Conservation (phyloP, 768 basidiomycete species). For the Lentinula guzmanii region DNA sequence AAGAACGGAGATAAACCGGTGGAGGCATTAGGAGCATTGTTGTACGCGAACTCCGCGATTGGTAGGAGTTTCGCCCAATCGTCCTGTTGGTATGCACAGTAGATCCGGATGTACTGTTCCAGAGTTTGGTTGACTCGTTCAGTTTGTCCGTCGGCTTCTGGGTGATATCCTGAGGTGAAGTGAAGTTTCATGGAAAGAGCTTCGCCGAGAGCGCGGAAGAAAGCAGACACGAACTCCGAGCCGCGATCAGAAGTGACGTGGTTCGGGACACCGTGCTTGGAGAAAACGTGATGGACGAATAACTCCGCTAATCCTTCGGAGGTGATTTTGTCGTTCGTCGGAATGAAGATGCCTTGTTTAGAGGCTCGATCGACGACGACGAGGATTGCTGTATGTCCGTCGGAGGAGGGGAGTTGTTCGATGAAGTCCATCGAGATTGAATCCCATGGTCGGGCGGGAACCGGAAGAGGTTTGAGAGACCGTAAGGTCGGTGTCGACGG, state of each 20-base stretch:
- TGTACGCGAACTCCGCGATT: slow-evolving; percentile 22
- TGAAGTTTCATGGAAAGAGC: background rate
- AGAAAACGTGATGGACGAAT: slow-evolving; percentile 13
- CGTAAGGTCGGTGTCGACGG: too few relatives aligned
- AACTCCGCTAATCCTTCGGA: slow-evolving; percentile 8
- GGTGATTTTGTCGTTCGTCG: slow-evolving; percentile 7
- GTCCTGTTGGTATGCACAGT: slow-evolving; percentile 17
- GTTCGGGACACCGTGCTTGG: slow-evolving; percentile 14
- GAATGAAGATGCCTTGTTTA: slow-evolving; percentile 11
- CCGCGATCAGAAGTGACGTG: slow-evolving; percentile 15
- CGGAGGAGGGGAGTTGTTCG: too few relatives aligned
- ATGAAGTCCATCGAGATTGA: too few relatives aligned
- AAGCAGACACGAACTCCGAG: slow-evolving; percentile 14
- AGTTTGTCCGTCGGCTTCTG: slow-evolving; percentile 9
- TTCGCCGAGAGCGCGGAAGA: slow-evolving; percentile 2
- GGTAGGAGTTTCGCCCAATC: slow-evolving; percentile 20
- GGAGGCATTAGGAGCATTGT: slow-evolving; percentile 11
- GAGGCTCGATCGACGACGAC: background rate
- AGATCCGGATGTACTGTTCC: slow-evolving; percentile 18
- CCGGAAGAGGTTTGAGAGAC: too few relatives aligned
- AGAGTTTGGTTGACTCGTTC: slow-evolving; percentile 17
- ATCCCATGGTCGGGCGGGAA: too few relatives aligned
- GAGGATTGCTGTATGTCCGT: too few relatives aligned
- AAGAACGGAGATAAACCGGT: too few relatives aligned
- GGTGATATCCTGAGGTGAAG: background rate